These are phyloP conservation scores for Rhodotorula mucilaginosa DNA, from an alignment of 1,284 basidiomycete genomes.

Conservation along the genomic window DNA sequence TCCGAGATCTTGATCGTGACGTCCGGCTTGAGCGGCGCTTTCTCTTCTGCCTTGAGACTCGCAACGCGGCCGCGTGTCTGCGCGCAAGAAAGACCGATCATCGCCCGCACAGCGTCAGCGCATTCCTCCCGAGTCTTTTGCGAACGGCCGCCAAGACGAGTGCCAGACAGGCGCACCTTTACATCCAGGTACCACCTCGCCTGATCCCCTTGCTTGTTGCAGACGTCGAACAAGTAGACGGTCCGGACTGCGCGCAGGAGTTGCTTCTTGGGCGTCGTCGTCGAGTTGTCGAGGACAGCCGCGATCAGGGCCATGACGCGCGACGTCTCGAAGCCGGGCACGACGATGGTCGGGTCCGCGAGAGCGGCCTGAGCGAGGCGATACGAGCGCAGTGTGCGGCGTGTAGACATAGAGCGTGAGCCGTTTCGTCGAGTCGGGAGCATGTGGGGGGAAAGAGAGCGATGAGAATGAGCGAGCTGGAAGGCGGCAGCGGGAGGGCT, in stretches of 20 bases:
- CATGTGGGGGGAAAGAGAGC: no score
- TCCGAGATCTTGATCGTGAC: conserved; percentile 23
- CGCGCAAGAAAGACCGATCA: no score
- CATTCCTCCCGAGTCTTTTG: neutral
- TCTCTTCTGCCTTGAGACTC: conserved; percentile 4
- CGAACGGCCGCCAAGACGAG: no score
- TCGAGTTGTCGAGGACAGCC: conserved; percentile 14
- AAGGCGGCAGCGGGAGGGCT: no score
- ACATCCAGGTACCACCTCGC: conserved; percentile 30
- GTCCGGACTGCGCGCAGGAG: conserved; percentile 24
- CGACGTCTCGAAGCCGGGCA: conserved; percentile 21
- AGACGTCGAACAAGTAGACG: conserved; percentile 25
- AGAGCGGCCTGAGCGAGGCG: conserved; percentile 13
- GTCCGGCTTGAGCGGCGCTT: conserved; percentile 24
- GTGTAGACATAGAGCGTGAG: no score
- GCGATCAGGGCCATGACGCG: conserved; percentile 32
- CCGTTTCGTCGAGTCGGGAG: no score
- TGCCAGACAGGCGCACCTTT: conserved; percentile 18
- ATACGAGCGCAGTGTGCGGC: no score
- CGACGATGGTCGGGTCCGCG: conserved; percentile 23
- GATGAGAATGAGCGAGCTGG: no score
- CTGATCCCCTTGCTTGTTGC: conserved; percentile 1
- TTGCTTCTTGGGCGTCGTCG: conserved; percentile 17
- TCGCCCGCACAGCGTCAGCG: neutral
- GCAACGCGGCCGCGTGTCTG: conserved; percentile 19